Evolutionary conservation across 1,284 basidiomycete species (phyloP).

Genomic region (Trichosporon sp.): DNA sequence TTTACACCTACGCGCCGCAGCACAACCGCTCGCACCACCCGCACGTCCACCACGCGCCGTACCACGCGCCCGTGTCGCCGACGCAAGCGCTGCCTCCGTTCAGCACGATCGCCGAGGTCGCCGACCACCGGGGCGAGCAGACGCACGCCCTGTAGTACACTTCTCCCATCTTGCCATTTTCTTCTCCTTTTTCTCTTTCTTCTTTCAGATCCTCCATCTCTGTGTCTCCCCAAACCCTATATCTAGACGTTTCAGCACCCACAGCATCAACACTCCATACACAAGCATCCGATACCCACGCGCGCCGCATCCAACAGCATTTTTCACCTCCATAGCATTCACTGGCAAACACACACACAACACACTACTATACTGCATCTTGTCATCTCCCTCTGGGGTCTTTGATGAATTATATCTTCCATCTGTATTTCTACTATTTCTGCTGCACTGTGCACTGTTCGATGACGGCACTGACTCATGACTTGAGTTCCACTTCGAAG

Average conservation of each 20-base stretch:
- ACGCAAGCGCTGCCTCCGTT: not conserved
- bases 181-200: not conserved
- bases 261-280: not conserved
- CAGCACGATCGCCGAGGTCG: conserved; percentile 1
- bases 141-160: not conserved
- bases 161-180: too few relatives aligned
- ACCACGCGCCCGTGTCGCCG: not conserved
- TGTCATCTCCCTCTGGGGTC: not conserved
- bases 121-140: not conserved
- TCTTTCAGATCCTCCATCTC: not conserved
- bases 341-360: not conserved
- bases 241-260: not conserved
- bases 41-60: too few relatives aligned
- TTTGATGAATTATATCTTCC: not conserved
- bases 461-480: not conserved
- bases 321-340: not conserved
- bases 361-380: not conserved
- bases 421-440: not conserved
- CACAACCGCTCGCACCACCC: conserved; percentile 3
- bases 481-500: too few relatives aligned
- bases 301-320: not conserved
- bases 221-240: not conserved
- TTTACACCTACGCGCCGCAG: not conserved
- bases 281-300: not conserved
- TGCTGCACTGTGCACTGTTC: not conserved